phyloP scores from a whole-genome alignment of 148 eudicot genomes.

The Diospyros kaki region DNA sequence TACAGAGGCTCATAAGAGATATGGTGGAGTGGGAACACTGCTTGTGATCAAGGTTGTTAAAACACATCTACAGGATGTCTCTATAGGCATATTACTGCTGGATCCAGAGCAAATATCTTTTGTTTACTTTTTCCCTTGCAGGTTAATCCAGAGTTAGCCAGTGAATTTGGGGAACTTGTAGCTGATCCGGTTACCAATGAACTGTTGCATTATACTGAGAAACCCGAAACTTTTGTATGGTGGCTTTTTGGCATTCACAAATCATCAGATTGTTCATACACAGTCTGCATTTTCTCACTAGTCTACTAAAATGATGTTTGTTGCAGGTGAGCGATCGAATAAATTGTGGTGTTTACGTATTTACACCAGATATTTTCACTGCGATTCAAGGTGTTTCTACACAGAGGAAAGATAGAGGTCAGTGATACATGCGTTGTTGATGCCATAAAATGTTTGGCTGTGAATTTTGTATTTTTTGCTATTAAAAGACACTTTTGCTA shows the following conservation, averaged over 20 bases:
- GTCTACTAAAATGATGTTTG: conserved; percentile 6
- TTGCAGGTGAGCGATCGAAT: conserved; percentile 74
- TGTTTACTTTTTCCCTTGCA: conserved; percentile 10
- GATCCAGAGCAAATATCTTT: neutral
- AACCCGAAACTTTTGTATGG: conserved; percentile 68
- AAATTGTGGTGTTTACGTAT: conserved; percentile 73
- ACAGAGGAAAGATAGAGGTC: conserved; percentile 63
- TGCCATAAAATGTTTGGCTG: neutral
- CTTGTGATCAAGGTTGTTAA: conserved; percentile 60
- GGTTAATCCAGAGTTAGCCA: conserved; percentile 70
- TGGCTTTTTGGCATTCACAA: neutral
- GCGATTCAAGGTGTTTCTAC: conserved; percentile 61
- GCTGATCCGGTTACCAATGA: conserved; percentile 71
- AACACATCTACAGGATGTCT: neutral
- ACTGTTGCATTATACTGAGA: conserved; percentile 71
- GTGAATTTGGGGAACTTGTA: conserved; percentile 68
- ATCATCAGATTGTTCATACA: neutral
- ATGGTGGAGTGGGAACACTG: conserved; percentile 69
- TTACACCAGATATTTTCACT: conserved; percentile 56
- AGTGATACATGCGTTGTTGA: conserved; percentile 1
- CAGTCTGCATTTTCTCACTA: too few species aligned
- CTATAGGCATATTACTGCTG: neutral
- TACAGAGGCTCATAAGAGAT: conserved; percentile 64
- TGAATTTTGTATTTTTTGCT: neutral
- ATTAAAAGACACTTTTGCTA: neutral